Percentiles rank a stretch among this genome's conserved stretches.
These are phyloP conservation scores for Paspalum notatum DNA, from an alignment of 176 grass and related monocot species.

Conservation along the genomic window DNA sequence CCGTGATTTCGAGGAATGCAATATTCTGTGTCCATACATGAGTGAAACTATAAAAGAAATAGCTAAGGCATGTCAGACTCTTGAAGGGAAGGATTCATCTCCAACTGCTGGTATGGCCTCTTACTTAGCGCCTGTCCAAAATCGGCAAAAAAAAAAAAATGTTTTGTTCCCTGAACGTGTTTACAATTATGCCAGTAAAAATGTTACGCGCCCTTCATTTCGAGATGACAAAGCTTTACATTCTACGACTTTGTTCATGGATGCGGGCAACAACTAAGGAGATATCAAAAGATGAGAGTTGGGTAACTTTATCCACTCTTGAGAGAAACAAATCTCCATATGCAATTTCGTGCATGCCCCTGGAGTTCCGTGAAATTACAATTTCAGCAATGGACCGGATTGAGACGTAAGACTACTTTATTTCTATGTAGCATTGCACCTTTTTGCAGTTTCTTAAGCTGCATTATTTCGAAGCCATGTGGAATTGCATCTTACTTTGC, in stretches of 20 bases:
- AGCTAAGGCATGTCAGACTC: conserved; percentile 78
- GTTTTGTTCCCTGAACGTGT: conserved; percentile 36
- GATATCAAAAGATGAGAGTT: conserved; percentile 82
- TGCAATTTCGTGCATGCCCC: conserved; percentile 95
- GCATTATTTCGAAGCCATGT: conserved; percentile 21
- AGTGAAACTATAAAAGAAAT: conserved; percentile 87
- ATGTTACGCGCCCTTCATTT: conserved; percentile 75
- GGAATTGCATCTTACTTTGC: neutral
- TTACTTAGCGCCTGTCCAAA: conserved; percentile 17
- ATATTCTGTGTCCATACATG: conserved; percentile 86
- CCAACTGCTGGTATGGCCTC: conserved; percentile 73
- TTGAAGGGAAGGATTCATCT: conserved; percentile 95
- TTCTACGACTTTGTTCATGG: conserved; percentile 93
- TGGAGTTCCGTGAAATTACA: conserved; percentile 75
- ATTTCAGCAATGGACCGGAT: conserved; percentile 90
- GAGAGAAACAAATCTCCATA: conserved; percentile 93
- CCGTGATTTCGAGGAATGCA: conserved; percentile 95
- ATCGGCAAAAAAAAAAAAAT: conserved; percentile 11
- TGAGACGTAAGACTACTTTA: conserved; percentile 68
- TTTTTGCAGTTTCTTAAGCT: conserved; percentile 24
- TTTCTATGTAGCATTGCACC: conserved; percentile 23
- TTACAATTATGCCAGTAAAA: conserved; percentile 75
- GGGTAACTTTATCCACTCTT: conserved; percentile 84
- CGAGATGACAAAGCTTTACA: conserved; percentile 95
- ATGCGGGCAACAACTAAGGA: conserved; percentile 84